Evolutionary conservation across 2,329 filamentous ascomycete species (phyloP), one percentile per base, ranked within the genome.

Genomic region (Phaeophleospora eucalypticola): DNA sequence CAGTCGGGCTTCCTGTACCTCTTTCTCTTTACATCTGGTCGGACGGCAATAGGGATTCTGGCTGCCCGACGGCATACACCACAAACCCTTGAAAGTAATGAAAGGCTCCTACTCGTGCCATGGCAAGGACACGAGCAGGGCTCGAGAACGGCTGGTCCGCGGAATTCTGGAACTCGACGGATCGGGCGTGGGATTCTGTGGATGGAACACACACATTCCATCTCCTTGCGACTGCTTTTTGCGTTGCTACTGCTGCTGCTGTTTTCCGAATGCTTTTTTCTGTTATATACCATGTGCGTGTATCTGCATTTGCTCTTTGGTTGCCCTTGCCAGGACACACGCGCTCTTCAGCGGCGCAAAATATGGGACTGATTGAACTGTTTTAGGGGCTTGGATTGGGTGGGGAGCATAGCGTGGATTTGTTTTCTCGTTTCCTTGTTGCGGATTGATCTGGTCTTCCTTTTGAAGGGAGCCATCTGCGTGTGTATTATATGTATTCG

Each of bases 231-330:
- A 24, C n/a, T n/a, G n/a, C n/a, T n/a, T n/a, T n/a, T n/a, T n/a
- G n/a, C n/a, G n/a, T n/a, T n/a, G n/a, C n/a, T n/a, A n/a, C n/a
- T n/a, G n/a, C n/a, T n/a, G n/a, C n/a, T n/a, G n/a, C n/a, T 14
- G 16, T 41, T 41, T 40, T 41, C n/a, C n/a, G n/a, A n/a, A n/a
- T 51, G 40, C 27, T 14, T 27, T 37, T 39, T 42, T 40, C 33
- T 46, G 51, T 51, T 51, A 48, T 52, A 57, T 57, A 57, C 54
- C 54, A 57, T 57, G 54, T 57, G 51, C 52, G 49, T 55, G 50
- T 52, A 55, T 51, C 52, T 45, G 52, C 52, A 55, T 37, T 37
- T 38, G 34, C 34, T 34, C 27, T 37, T 36, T 43, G 32, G 19
- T 36, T 34, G 14, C 10, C 17, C 15, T 46, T 45, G 14, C 20